Evolutionary conservation across 352 stramenopile species (phyloP).

Genomic region (Aphanomyces cochlioides): DNA sequence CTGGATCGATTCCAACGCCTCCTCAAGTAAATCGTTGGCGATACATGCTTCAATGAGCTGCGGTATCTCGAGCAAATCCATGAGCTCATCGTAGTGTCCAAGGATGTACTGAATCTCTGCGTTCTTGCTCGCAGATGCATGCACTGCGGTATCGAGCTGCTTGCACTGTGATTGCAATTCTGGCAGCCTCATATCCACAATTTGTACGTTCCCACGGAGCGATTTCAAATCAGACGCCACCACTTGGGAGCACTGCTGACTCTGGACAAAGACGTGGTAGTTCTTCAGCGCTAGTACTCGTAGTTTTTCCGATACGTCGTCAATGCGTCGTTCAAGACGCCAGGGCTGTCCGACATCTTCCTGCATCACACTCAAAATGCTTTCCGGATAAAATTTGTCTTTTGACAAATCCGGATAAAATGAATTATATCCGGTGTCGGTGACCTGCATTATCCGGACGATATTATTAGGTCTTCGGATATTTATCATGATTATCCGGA

Average conservation of each 20-base stretch:
- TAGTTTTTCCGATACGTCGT: slow-evolving; percentile 16
- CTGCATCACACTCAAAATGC: not conserved
- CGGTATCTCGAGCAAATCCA: slow-evolving; percentile 97
- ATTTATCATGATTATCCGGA: no score
- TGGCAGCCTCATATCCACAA: slow-evolving; percentile 50
- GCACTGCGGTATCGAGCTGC: slow-evolving; percentile 51
- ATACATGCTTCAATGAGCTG: slow-evolving; percentile 97
- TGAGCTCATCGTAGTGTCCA: slow-evolving; percentile 85
- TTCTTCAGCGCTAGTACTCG: slow-evolving; percentile 46
- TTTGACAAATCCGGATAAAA: not conserved
- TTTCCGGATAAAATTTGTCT: not conserved
- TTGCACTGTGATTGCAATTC: slow-evolving; percentile 53
- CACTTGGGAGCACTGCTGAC: slow-evolving; percentile 77
- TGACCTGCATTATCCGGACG: no score
- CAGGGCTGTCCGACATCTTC: slow-evolving; percentile 19
- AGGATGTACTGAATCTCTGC: slow-evolving; percentile 87
- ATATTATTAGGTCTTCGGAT: no score
- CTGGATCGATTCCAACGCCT: slow-evolving; percentile 93
- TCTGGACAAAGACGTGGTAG: slow-evolving; percentile 90
- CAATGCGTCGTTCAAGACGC: slow-evolving; percentile 16
- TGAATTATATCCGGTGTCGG: not conserved
- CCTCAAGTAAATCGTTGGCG: slow-evolving; percentile 94
- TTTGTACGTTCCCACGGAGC: slow-evolving; percentile 63
- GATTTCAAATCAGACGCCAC: slow-evolving; percentile 72
- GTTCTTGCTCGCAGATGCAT: slow-evolving; percentile 59